Percentiles rank a stretch among this genome's conserved stretches.
phyloP scores from a whole-genome alignment of 768 basidiomycete species.

The Rossbeevera mucosa region DNA sequence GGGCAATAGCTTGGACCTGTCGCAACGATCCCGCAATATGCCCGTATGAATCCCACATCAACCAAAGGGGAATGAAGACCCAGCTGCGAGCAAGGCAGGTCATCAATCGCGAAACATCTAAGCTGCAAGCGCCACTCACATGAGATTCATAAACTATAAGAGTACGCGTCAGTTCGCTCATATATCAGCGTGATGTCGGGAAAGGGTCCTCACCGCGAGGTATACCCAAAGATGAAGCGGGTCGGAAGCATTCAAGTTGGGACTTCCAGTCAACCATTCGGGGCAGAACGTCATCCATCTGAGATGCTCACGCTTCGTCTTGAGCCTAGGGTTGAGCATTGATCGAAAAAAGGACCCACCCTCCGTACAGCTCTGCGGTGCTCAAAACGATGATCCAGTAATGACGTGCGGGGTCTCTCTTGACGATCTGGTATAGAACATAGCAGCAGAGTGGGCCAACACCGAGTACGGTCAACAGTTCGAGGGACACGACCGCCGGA shows the following conservation, averaged over 20 bases:
- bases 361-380: conserved; percentile 75
- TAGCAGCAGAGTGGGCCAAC: conserved; percentile 73
- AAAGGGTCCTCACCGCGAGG: conserved; percentile 54
- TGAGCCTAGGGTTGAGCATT: background rate
- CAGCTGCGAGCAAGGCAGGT: conserved; percentile 47
- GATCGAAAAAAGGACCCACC: conserved; percentile 37
- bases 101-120: background rate
- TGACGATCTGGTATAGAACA: conserved; percentile 61
- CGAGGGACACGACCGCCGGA: conserved; percentile 75
- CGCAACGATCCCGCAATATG: conserved; percentile 64
- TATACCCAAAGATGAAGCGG: conserved; percentile 75
- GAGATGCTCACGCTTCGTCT: background rate
- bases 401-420: conserved; percentile 54
- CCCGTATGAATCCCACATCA: conserved; percentile 75
- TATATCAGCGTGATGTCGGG: background rate
- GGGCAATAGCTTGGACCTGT: conserved; percentile 26
- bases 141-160: conserved; percentile 70
- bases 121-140: conserved; percentile 44
- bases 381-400: conserved; percentile 74
- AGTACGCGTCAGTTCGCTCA: background rate
- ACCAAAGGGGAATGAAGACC: conserved; percentile 70
- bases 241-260: conserved; percentile 68
- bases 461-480: conserved; percentile 73
- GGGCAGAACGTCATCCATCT: conserved; percentile 90
- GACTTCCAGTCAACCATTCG: conserved; percentile 76